Conservation (phyloP, 345 rosid genomes). For the Cardiospermum halicacabum region DNA sequence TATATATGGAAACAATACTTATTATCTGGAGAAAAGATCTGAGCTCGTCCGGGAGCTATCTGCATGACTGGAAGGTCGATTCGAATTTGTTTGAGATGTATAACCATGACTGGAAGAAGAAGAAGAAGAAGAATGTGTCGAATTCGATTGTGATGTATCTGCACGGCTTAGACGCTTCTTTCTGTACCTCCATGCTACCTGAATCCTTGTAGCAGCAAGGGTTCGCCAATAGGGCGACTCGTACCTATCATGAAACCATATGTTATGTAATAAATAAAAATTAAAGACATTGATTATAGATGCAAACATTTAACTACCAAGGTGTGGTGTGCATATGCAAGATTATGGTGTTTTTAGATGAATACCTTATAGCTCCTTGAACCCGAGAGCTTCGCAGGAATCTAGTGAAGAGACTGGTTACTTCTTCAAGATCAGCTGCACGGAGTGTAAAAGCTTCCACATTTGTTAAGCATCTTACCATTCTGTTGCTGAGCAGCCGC, state of each 20-base stretch:
- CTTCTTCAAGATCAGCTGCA: slow-evolving; percentile 81
- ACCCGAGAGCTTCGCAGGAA: slow-evolving; percentile 57
- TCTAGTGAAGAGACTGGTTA: slow-evolving; percentile 61
- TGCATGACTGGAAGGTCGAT: background rate
- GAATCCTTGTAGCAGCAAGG: slow-evolving; percentile 56
- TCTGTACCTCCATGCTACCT: slow-evolving; percentile 85
- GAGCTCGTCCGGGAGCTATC: too few relatives aligned
- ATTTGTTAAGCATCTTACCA: slow-evolving; percentile 58
- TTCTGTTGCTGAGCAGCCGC: slow-evolving; percentile 50
- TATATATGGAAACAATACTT: too few relatives aligned
- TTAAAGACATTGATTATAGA: background rate
- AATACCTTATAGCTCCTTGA: slow-evolving; percentile 82
- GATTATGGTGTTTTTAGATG: background rate
- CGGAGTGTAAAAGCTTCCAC: slow-evolving; percentile 84
- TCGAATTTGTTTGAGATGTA: background rate
- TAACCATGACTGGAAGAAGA: background rate
- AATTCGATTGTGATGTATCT: slow-evolving; percentile 19
- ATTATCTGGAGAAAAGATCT: too few relatives aligned
- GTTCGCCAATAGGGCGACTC: slow-evolving; percentile 79
- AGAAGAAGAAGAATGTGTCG: background rate
- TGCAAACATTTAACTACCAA: background rate
- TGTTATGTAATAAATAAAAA: background rate
- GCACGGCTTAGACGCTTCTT: slow-evolving; percentile 43
- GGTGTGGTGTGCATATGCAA: background rate
- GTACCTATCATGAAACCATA: slow-evolving; percentile 38